These are phyloP conservation scores for Galerina sulciceps DNA, from an alignment of 768 basidiomycete species.

Conservation along the genomic window DNA sequence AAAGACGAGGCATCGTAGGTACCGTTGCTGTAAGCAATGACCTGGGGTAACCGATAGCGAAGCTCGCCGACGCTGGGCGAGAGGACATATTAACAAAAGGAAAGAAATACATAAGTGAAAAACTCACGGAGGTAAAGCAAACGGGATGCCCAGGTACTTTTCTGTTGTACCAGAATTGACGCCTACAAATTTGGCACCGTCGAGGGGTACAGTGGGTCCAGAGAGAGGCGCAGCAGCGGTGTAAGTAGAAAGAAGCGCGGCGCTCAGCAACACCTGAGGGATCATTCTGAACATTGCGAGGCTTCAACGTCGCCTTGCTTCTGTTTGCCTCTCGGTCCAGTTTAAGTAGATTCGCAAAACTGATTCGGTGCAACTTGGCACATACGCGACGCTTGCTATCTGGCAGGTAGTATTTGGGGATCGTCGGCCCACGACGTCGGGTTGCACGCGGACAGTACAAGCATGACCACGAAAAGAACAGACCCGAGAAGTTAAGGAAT, in stretches of 20 bases:
- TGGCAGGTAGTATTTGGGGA: no score
- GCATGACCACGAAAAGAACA: no score
- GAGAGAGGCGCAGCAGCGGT: conserved; percentile 23
- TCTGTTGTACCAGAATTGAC: conserved; percentile 31
- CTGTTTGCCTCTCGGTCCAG: no score
- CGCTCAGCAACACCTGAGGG: conserved; percentile 14
- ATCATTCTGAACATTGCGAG: conserved; percentile 19
- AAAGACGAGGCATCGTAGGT: conserved; percentile 40
- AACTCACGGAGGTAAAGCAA: conserved; percentile 56
- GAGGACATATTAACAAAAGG: background rate
- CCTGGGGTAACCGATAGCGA: conserved; percentile 45
- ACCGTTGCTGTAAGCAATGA: conserved; percentile 38
- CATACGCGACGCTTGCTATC: no score
- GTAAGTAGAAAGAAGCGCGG: conserved; percentile 17
- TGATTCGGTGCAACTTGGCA: no score
- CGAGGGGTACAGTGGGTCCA: conserved; percentile 43
- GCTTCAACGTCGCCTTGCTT: background rate
- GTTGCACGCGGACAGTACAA: no score
- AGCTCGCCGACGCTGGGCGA: conserved; percentile 33
- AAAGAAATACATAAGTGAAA: background rate
- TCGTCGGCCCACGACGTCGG: no score
- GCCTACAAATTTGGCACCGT: conserved; percentile 50
- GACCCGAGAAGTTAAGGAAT: no score
- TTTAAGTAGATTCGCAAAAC: no score
- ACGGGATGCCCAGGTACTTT: conserved; percentile 58